phyloP scores from a whole-genome alignment of 441 rosid genomes.

The Mallotus repandus region DNA sequence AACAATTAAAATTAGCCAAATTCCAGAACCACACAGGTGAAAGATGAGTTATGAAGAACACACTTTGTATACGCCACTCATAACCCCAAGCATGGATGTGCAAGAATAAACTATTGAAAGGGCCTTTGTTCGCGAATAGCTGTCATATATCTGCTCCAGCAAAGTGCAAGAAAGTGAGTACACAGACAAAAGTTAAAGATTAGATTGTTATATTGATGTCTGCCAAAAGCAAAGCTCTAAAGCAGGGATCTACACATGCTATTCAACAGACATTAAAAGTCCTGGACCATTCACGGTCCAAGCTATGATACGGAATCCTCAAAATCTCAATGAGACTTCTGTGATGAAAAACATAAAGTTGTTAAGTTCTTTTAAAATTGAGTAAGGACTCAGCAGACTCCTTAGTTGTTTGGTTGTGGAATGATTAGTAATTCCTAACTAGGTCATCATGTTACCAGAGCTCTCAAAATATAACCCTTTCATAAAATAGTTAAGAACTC shows the following conservation, averaged over 20 bases:
- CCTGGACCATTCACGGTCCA: conserved; percentile 2
- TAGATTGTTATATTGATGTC: conserved; percentile 15
- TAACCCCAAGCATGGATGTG: conserved; percentile 69
- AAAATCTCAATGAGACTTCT: conserved; percentile 2
- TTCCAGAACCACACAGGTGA: conserved; percentile 19
- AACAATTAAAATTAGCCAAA: conserved; percentile 29
- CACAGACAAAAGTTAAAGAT: conserved; percentile 20
- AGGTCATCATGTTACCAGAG: not conserved
- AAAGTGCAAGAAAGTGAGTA: conserved; percentile 17
- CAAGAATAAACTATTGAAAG: conserved; percentile 83
- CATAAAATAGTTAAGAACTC: not conserved
- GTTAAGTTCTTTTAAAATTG: not conserved
- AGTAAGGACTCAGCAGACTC: not conserved
- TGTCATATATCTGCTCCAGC: conserved; percentile 66
- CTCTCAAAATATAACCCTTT: not conserved
- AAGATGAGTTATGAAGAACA: conserved; percentile 10
- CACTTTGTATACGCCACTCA: conserved; percentile 93
- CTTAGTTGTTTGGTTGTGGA: not conserved
- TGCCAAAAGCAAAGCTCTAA: not conserved
- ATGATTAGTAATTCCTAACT: not conserved
- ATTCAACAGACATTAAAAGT: not conserved
- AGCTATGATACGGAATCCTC: not conserved
- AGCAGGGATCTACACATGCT: conserved; percentile 13
- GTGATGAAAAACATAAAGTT: not conserved
- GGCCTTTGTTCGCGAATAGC: conserved; percentile 74